Base-by-base conservation (phyloP, 108 stramenopile genomes). In the Pseudonitzschia pungens region DNA sequence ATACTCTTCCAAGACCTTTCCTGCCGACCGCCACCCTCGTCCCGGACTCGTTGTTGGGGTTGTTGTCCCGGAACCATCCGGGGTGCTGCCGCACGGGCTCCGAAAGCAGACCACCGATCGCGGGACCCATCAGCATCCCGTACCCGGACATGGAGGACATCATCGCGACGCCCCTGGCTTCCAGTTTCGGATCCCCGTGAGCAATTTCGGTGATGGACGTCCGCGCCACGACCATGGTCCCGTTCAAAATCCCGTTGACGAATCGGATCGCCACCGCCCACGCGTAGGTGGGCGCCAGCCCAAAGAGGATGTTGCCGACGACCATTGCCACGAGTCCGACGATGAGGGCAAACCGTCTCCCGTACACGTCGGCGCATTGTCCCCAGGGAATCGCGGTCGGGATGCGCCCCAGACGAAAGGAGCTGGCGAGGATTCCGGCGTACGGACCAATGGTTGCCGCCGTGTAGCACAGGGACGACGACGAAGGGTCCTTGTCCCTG, bases 361-460 rank as follows among this genome's bases (percentile, higher is more conserved):
- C 90, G 69, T 89, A 86, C 24, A 70, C 36, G 81, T 91, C 90
- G 9, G 85, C 87, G 12, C 78, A 32, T 33, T 57, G 63, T 21
- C 86, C 90, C 87, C 87, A 91, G 1, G 67, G 52, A 75, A 80
- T 85, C 10, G 87, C 69, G 2, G 77, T 81, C 10, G 75, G 70
- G 2, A 81, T 74, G 43, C 90, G 45, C 18, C 90, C 90, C 20
- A 79, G 72, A 82, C 87, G 88, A 72, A 91, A 91, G 51, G 85
- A 80, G 0, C 81, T 77, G 8, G 87, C 83, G 12, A 91, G 55
- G 18, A 88, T 64, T 14, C 87, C 90, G 9, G 90, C 87, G 65
- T 82, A 91, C 0, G 79, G 63, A 4, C 90, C 90, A 18, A 77
- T 85, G 31, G 68, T 60, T n/a, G 71, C 78, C 66, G 87, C 88